Percentiles rank a stretch among this genome's conserved stretches.
These are phyloP conservation scores for Malus hybrid DNA, from an alignment of 331 rosid genomes.

Conservation along the genomic window DNA sequence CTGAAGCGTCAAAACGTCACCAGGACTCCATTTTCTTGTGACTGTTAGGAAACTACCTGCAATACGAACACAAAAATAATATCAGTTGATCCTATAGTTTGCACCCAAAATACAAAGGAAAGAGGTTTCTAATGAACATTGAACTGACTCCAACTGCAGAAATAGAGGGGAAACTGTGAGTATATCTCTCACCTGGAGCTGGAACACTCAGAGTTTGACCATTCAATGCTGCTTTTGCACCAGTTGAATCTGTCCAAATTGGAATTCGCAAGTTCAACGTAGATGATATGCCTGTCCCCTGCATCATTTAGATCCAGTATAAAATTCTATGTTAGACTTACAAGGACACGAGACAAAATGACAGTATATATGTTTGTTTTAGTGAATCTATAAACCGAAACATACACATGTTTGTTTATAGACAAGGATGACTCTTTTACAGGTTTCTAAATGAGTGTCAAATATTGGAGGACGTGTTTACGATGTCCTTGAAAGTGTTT, in stretches of 20 bases:
- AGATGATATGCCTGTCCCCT: conserved; percentile 34
- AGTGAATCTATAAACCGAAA: neutral
- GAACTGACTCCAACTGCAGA: neutral
- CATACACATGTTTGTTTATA: neutral
- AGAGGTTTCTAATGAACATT: neutral
- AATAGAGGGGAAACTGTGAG: neutral
- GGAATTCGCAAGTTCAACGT: conserved; percentile 67
- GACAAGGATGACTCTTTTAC: neutral
- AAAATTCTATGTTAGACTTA: neutral
- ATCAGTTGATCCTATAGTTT: neutral
- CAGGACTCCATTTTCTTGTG: conserved; percentile 42
- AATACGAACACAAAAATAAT: neutral
- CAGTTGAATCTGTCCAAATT: conserved; percentile 47
- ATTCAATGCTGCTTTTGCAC: conserved; percentile 46
- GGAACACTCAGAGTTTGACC: conserved; percentile 28
- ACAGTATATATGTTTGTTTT: neutral
- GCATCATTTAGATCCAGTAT: conserved; percentile 3
- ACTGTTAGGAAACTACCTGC: conserved; percentile 51
- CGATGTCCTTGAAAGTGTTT: neutral
- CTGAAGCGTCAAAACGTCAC: conserved; percentile 51
- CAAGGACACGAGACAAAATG: neutral
- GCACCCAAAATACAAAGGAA: neutral
- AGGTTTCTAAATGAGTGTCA: neutral
- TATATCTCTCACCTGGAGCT: conserved; percentile 37
- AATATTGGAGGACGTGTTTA: neutral